These are phyloP conservation scores for Gnetum montanum DNA, from an alignment of 75 land plant genomes.

Conservation along the genomic window DNA sequence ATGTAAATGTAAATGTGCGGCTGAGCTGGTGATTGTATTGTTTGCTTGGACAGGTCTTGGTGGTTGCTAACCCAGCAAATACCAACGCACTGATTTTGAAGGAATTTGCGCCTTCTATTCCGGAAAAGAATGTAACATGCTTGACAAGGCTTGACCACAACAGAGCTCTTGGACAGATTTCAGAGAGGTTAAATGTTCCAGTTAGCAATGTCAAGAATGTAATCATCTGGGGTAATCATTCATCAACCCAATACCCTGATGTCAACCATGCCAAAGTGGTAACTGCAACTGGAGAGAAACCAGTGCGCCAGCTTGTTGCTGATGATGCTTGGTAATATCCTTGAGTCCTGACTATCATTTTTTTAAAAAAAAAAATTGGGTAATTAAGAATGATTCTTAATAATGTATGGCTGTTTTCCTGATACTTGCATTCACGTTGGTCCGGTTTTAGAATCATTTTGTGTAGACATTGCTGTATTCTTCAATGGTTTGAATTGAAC, in stretches of 20 bases:
- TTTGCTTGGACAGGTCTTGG: constrained; percentile 52
- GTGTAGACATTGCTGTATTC: too few relatives aligned
- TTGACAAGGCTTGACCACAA: constrained; percentile 72
- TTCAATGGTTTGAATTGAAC: too few relatives aligned
- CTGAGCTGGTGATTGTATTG: background rate
- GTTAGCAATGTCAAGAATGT: constrained; percentile 63
- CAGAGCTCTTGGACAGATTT: constrained; percentile 59
- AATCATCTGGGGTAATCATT: constrained; percentile 74
- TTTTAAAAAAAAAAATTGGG: too few relatives aligned
- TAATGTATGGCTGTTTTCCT: too few relatives aligned
- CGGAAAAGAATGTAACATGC: constrained; percentile 61
- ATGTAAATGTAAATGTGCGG: too few relatives aligned
- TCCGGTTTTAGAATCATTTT: too few relatives aligned
- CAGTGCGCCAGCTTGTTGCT: constrained; percentile 37
- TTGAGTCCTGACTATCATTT: too few relatives aligned
- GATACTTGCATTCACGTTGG: too few relatives aligned
- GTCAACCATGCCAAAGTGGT: constrained; percentile 50
- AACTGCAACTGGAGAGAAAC: constrained; percentile 28
- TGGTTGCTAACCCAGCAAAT: constrained; percentile 93
- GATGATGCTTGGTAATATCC: constrained; percentile 66
- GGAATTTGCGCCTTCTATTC: constrained; percentile 81
- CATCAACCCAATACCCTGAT: constrained; percentile 69
- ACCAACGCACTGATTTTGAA: constrained; percentile 93
- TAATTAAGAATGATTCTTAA: too few relatives aligned
- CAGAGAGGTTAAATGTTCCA: constrained; percentile 35